phyloP scores from a whole-genome alignment of 176 grass and related monocot species.

The Raddia guianensis region DNA sequence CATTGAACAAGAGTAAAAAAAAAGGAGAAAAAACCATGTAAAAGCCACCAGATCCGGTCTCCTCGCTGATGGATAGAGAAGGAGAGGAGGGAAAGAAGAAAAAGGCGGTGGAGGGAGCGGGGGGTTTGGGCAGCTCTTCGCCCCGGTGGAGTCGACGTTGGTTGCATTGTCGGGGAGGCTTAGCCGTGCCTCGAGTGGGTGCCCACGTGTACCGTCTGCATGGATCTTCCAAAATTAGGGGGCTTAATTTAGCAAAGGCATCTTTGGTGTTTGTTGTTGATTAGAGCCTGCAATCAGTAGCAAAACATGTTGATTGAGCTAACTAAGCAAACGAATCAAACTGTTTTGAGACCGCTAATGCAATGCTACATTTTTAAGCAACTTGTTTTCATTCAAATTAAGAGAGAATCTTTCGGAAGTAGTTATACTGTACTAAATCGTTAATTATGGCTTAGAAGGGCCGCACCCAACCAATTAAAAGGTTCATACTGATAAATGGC shows the following conservation, averaged over 20 bases:
- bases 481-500: not conserved
- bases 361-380: not conserved
- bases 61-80: too few relatives aligned
- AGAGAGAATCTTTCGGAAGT: slow-evolving; percentile 3
- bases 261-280: not conserved
- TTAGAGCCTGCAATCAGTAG: not conserved
- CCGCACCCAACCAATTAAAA: not conserved
- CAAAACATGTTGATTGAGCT: not conserved
- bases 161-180: too few relatives aligned
- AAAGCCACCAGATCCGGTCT: too few relatives aligned
- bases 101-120: too few relatives aligned
- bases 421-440: not conserved
- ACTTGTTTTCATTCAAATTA: not conserved
- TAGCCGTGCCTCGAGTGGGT: too few relatives aligned
- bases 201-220: too few relatives aligned
- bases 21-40: too few relatives aligned
- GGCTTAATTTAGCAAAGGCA: not conserved
- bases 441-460: not conserved
- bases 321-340: slow-evolving; percentile 20
- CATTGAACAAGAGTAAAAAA: too few relatives aligned
- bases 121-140: too few relatives aligned
- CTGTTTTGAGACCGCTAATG: not conserved
- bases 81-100: too few relatives aligned
- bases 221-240: too few relatives aligned
- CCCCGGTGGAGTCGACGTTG: too few relatives aligned